Evolutionary conservation across 805 yeast species (phyloP), one percentile per base, ranked within the genome.

Genomic region (Suhomyces tanzawaensis): DNA sequence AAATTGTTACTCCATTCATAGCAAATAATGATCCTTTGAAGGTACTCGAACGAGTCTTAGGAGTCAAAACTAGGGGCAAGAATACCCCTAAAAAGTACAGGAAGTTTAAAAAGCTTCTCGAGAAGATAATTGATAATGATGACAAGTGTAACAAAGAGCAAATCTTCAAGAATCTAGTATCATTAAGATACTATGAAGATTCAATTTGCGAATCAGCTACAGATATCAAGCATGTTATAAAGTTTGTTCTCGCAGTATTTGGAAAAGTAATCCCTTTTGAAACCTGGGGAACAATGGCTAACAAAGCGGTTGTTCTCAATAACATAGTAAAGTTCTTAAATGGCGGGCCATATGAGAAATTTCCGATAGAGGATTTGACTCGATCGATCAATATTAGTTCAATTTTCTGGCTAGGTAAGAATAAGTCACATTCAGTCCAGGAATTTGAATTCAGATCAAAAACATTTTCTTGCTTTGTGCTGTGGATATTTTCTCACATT

Each of bases 401-500:
- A 0, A 68, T 86, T 2, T 22, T 39, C 0, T 85, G 95, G 95
- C 48, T 82, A 1, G 73, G 75, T 0, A 62, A 62, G 16, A 22
- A 55, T 1, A 30, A 15, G 12, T 50, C 19, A 18, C 36, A 34
- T 16, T 71, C 71, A n/a, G 60, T 58, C 17, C 70, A 68, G 11
- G 84, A 78, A 34, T 62, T 58, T 21, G 34, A 45, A 1, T 57
- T 60, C 41, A 64, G 81, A 3, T 55, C 51, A 32, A 13, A 38
- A 0, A 47, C 74, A 13, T 53, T 80, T 9, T 39, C 47, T 2
- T 45, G 51, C 2, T 77, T 85, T 34, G 19, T 84, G 1, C 33
- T 36, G 1, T 90, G 95, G 95, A 34, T 83, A 2, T 74, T 83
- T 28, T 44, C 58, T 0, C 27, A 24, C 0, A 69, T 80, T 35